These are phyloP conservation scores for Arthrobotrys conoides DNA, from an alignment of 2,329 filamentous ascomycete species.

Conservation along the genomic window DNA sequence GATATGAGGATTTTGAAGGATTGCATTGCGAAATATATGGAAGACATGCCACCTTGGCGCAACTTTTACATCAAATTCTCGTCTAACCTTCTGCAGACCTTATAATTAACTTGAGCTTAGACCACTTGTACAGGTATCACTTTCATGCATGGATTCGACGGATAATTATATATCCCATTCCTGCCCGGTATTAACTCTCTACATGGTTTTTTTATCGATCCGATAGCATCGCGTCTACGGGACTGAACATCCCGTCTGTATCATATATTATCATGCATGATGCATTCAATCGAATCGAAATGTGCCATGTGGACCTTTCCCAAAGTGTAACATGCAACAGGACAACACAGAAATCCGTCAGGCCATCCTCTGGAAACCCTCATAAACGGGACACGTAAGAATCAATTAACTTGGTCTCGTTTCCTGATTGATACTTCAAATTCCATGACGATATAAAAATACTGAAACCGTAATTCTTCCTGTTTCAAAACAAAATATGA, in stretches of 20 bases:
- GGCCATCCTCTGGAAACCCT: constrained; percentile 15
- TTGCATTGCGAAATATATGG: neutral
- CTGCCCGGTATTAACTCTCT: too few species aligned
- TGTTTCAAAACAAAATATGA: neutral
- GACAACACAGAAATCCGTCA: constrained; percentile 15
- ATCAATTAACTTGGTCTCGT: too few species aligned
- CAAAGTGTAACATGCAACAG: constrained; percentile 23
- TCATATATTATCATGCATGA: neutral
- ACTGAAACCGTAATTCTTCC: constrained; percentile 19
- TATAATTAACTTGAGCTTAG: neutral
- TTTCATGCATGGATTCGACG: neutral
- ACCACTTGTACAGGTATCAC: neutral
- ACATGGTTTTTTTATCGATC: neutral
- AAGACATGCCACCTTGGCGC: constrained; percentile 31
- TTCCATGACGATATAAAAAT: neutral
- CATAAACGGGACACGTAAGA: constrained; percentile 28
- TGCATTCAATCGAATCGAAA: constrained; percentile 9
- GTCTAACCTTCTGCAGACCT: neutral
- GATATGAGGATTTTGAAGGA: neutral
- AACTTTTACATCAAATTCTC: constrained; percentile 4
- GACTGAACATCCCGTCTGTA: constrained; percentile 7
- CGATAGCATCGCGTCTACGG: constrained; percentile 22
- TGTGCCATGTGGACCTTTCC: constrained; percentile 27
- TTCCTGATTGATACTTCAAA: neutral
- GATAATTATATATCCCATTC: constrained; percentile 27